Evolutionary conservation across 2,329 filamentous ascomycete species (phyloP).

Genomic region (Penicillium aurantiogriseum): DNA sequence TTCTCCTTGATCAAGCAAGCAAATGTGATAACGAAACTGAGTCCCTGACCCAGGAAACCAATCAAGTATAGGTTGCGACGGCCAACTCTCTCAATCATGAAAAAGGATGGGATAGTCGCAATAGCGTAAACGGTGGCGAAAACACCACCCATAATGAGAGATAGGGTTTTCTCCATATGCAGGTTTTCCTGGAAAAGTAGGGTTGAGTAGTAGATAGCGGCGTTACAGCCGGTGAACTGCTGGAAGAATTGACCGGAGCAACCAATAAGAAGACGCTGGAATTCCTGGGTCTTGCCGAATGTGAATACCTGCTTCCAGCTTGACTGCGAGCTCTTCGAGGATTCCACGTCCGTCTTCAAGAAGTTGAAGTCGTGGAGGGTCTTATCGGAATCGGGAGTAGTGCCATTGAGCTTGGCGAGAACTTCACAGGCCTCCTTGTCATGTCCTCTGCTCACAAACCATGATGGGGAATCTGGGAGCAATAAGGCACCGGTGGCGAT

Average conservation of each 20-base stretch:
- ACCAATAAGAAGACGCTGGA: slow-evolving; percentile 32
- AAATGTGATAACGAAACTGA: slow-evolving; percentile 35
- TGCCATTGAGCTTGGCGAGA: slow-evolving; percentile 47
- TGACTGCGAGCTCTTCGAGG: slow-evolving; percentile 34
- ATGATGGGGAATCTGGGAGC: slow-evolving; percentile 55
- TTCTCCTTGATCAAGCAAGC: slow-evolving; percentile 31
- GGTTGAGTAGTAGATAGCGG: slow-evolving; percentile 46
- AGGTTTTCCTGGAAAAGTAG: slow-evolving; percentile 46
- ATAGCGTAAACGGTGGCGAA: slow-evolving; percentile 30
- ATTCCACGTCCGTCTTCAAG: slow-evolving; percentile 46
- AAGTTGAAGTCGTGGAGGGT: slow-evolving; percentile 33
- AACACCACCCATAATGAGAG: slow-evolving; percentile 30
- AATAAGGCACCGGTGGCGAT: slow-evolving; percentile 20
- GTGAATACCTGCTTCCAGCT: slow-evolving; percentile 29
- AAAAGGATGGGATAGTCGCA: slow-evolving; percentile 25
- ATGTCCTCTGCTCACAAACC: slow-evolving; percentile 52
- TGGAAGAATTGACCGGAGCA: slow-evolving; percentile 40
- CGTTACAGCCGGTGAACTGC: slow-evolving; percentile 48
- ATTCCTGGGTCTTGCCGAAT: slow-evolving; percentile 33
- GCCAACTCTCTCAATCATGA: slow-evolving; percentile 40
- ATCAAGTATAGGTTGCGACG: slow-evolving; percentile 39
- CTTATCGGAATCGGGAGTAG: slow-evolving; percentile 34
- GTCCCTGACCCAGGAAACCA: slow-evolving; percentile 30
- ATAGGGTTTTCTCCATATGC: slow-evolving; percentile 19
- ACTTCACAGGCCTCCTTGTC: slow-evolving; percentile 49